Evolutionary conservation across 305 asterid species (phyloP), one percentile per base, ranked within the genome.

Genomic region (Fraxinus ornus): DNA sequence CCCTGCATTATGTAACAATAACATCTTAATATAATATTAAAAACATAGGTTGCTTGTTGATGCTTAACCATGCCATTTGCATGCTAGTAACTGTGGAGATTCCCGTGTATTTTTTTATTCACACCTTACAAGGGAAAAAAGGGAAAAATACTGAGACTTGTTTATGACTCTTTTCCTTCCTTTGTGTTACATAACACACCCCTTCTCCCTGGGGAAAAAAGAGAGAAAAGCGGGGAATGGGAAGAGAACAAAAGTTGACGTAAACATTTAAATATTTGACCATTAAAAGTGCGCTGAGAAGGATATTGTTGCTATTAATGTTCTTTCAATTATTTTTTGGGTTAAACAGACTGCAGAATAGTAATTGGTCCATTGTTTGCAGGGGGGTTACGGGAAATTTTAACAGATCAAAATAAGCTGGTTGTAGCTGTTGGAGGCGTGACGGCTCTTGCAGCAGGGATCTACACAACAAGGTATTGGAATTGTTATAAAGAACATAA

Each of bases 381-480:
- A 96, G 99, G 98, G 83, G 99, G 98, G 41, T 84, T 94, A 81
- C 88, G 89, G 83, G 97, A 96, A 44, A 93, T 96, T 88, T 90
- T 96, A 79, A 94, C 98, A 0, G 98, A 94, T 86, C 97, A 93
- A 87, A 91, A 94, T 88, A 96, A 96, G 92, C 86, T 96, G 82
- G 94, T 94, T 87, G 98, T 96, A 73, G 95, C 94, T 82, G 98
- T 96, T 60, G 99, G 97, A 72, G 97, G 99, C 15, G 88, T 94
- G 80, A 96, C 98, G 57, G 98, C 98, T 84, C 99, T 96, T 84
- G 98, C 99, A 4, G 98, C 98, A 28, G 98, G 99, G 47, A 82
- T 96, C 81, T 96, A 94, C 93, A 94, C 98, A 35, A 96, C 99
- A 84, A 93, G 99, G 99, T 96, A 89, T 77, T 78, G 78, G 62